A percentile compares a stretch with the other conserved stretches of the same genome.
Evolutionary conservation across 1,284 basidiomycete genomes (phyloP).

Genomic region (Fomitopsis palustris): DNA sequence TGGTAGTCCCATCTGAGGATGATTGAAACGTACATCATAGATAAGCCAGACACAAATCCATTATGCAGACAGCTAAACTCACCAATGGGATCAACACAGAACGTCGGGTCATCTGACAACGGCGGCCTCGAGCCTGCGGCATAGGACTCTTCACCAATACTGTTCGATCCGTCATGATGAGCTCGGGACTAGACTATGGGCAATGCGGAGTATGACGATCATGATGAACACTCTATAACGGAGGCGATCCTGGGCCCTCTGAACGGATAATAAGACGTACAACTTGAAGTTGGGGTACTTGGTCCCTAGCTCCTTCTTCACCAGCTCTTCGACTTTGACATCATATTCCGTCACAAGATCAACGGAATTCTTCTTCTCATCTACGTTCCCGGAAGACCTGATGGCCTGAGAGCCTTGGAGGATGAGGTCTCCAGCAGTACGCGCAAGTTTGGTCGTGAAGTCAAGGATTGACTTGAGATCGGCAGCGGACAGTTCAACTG

Average conservation of each 20-base stretch:
- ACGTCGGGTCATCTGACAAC: constrained; percentile 86
- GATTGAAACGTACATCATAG: too few relatives aligned
- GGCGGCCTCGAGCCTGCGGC: constrained; percentile 68
- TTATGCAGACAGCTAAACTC: constrained; percentile 11
- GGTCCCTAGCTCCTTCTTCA: constrained; percentile 64
- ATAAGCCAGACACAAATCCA: background rate
- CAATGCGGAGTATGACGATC: too few relatives aligned
- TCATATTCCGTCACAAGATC: constrained; percentile 98
- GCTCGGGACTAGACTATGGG: background rate
- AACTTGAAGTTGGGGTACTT: constrained; percentile 81
- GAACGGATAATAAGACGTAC: constrained; percentile 42
- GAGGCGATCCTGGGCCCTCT: background rate
- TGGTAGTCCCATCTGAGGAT: constrained; percentile 92
- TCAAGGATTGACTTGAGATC: constrained; percentile 67
- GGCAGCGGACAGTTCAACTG: constrained; percentile 6
- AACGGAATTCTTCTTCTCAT: constrained; percentile 88
- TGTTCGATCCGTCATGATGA: constrained; percentile 28
- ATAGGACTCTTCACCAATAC: constrained; percentile 91
- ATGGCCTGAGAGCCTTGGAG: constrained; percentile 74
- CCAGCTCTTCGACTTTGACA: constrained; percentile 86
- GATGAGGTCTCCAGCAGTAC: constrained; percentile 67
- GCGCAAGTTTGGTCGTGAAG: constrained; percentile 75
- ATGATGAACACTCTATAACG: constrained; percentile 36
- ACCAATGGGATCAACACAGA: constrained; percentile 89
- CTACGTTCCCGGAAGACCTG: constrained; percentile 50